phyloP scores from a whole-genome alignment of 129 eudicot genomes.

The Lactuca sativa region DNA sequence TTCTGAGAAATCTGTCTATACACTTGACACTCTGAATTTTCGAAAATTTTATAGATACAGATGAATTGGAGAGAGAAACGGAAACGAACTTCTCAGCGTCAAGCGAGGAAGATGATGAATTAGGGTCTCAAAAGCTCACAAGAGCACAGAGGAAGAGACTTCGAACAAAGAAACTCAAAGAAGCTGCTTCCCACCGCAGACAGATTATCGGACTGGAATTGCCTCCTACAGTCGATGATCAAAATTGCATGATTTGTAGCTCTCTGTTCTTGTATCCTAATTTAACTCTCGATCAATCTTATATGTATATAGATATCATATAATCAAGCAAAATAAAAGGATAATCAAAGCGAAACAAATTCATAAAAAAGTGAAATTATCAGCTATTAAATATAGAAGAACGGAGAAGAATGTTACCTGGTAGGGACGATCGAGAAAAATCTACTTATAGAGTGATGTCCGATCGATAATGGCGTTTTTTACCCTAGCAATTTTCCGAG shows the following conservation, averaged over 20 bases:
- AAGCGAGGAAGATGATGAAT: conserved; percentile 26
- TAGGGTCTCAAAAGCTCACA: conserved; percentile 44
- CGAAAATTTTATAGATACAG: no score
- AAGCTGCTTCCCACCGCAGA: conserved; percentile 48
- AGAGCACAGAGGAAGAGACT: conserved; percentile 75
- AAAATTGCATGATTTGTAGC: background rate
- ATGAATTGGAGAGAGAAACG: no score
- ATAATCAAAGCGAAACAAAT: conserved; percentile 28
- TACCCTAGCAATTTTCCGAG: accelerated
- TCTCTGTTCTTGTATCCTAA: no score
- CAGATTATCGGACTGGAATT: conserved; percentile 57
- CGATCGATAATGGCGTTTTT: no score
- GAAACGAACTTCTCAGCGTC: conserved; percentile 18
- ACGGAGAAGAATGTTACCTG: no score
- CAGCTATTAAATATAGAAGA: background rate
- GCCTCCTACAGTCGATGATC: conserved; percentile 19
- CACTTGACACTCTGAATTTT: no score
- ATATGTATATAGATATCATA: conserved; percentile 54
- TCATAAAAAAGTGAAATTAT: background rate
- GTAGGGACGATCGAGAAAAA: no score
- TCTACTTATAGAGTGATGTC: no score
- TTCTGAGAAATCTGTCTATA: no score
- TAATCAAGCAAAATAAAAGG: conserved; percentile 19
- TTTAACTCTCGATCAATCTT: no score
- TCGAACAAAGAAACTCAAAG: conserved; percentile 62